phyloP scores from a whole-genome alignment of 495 filamentous ascomycete genomes.

The Neurospora sp. region DNA sequence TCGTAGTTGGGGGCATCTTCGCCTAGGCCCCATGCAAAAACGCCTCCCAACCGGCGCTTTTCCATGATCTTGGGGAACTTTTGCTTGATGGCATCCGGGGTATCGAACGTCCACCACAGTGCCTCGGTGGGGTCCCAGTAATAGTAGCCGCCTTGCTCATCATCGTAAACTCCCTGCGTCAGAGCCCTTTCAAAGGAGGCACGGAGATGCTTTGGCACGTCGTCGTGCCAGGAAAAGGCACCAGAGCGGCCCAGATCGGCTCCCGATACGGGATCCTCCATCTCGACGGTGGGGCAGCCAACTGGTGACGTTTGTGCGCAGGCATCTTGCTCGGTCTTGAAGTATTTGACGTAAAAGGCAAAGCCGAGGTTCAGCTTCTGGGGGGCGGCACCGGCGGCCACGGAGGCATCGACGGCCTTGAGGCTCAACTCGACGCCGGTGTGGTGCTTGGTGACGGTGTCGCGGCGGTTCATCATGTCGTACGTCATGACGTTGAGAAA shows the following conservation, averaged over 20 bases:
- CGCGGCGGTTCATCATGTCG: constrained; percentile 68
- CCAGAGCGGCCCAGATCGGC: constrained; percentile 53
- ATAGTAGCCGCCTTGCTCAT: constrained; percentile 53
- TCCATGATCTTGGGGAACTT: constrained; percentile 56
- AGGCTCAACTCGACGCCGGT: constrained; percentile 47
- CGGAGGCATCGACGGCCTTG: constrained; percentile 48
- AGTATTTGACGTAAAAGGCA: constrained; percentile 68
- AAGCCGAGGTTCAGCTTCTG: constrained; percentile 62
- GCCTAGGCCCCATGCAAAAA: constrained; percentile 66
- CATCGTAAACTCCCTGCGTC: constrained; percentile 46
- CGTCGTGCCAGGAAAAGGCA: constrained; percentile 51
- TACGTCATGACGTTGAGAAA: constrained; percentile 77
- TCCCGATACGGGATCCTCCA: constrained; percentile 58
- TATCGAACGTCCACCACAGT: constrained; percentile 73
- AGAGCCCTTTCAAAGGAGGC: constrained; percentile 42
- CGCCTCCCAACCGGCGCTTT: constrained; percentile 51
- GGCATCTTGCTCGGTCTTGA: constrained; percentile 45
- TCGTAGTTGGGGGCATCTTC: constrained; percentile 53
- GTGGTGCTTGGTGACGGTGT: constrained; percentile 58
- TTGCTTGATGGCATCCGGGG: constrained; percentile 45
- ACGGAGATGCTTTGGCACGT: constrained; percentile 34
- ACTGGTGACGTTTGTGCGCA: constrained; percentile 41
- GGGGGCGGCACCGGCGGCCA: constrained; percentile 44
- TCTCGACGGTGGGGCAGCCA: constrained; percentile 50
- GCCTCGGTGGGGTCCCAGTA: constrained; percentile 52